These are phyloP conservation scores for Dryas integrifolia DNA, from an alignment of 331 rosid genomes.

Conservation along the genomic window DNA sequence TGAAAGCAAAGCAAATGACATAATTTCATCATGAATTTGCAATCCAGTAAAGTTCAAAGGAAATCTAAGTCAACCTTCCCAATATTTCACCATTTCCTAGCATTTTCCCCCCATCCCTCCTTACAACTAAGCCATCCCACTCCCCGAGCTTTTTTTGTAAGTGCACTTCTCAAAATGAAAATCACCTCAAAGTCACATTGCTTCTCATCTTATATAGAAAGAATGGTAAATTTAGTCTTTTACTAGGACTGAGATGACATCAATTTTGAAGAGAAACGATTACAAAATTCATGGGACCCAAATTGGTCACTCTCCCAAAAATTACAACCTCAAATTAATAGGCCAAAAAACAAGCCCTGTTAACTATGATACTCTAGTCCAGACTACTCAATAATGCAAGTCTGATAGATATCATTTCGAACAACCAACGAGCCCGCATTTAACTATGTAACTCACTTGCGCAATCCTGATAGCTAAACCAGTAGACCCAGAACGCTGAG, in stretches of 20 bases:
- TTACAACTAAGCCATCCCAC: background rate
- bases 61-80: background rate
- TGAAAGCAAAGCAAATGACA: background rate
- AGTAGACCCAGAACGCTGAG: constrained; percentile 73
- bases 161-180: background rate
- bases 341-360: background rate
- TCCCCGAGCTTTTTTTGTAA: background rate
- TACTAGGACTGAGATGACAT: background rate
- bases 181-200: background rate
- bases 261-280: background rate
- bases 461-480: constrained; percentile 66
- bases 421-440: background rate
- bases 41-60: background rate
- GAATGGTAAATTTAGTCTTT: background rate
- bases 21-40: background rate
- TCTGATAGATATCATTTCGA: too few species aligned
- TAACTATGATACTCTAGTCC: background rate
- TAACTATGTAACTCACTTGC: constrained; percentile 54
- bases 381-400: too few species aligned
- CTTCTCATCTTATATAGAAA: background rate
- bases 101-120: background rate
- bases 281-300: background rate
- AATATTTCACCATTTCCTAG: background rate
- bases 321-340: too few species aligned
- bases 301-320: too few species aligned